Evolutionary conservation across 768 basidiomycete species (phyloP).

Genomic region (Pulveroboletus sp.): DNA sequence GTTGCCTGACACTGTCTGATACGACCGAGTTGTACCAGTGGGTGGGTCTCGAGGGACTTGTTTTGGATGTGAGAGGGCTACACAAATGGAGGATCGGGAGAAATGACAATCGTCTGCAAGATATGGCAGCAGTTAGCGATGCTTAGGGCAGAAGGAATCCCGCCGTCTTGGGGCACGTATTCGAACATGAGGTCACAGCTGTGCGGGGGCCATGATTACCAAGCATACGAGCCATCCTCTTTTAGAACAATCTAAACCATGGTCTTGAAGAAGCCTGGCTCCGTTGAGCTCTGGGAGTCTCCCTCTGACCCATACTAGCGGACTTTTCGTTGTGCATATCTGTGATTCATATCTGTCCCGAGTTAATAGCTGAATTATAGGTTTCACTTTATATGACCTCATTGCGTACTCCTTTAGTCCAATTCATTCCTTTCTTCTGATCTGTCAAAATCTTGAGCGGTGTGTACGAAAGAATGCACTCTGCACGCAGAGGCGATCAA

Average conservation of each 20-base stretch:
- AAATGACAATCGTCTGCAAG: slow-evolving; percentile 2
- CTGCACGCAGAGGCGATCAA: background rate
- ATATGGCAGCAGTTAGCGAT: background rate
- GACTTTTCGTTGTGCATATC: too few species aligned
- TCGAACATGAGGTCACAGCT: too few species aligned
- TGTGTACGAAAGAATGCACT: slow-evolving; percentile 2
- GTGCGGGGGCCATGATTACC: too few species aligned
- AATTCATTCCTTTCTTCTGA: background rate
- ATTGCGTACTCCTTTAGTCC: background rate
- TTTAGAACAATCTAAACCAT: background rate
- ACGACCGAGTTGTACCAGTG: background rate
- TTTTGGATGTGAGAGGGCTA: background rate
- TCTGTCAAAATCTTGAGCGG: background rate
- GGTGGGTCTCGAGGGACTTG: background rate
- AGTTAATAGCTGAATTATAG: too few species aligned
- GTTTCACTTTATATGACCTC: background rate
- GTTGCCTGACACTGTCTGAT: background rate
- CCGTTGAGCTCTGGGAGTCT: background rate
- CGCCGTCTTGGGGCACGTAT: too few species aligned
- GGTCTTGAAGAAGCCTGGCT: background rate
- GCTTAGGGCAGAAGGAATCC: background rate
- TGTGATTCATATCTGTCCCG: background rate
- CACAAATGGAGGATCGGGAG: background rate
- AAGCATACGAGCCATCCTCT: too few species aligned
- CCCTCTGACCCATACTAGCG: too few species aligned